These are phyloP conservation scores for Talaromyces sp. DNA, from an alignment of 2,329 filamentous ascomycete genomes.

Conservation along the genomic window DNA sequence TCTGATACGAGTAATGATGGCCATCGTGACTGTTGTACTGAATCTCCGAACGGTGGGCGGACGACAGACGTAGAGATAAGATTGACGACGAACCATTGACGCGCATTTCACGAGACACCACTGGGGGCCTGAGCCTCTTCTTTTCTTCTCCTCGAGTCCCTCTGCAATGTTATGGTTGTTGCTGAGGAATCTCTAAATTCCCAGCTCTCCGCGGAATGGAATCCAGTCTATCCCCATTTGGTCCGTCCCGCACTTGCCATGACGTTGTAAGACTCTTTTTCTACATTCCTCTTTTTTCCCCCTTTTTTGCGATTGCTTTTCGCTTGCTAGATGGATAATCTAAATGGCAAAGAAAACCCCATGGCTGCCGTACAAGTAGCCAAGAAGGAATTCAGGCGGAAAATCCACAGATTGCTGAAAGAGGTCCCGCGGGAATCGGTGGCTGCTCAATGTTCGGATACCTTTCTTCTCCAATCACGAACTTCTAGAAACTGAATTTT, in stretches of 20 bases:
- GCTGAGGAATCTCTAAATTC: constrained; percentile 13
- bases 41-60: too few species aligned
- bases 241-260: constrained; percentile 6
- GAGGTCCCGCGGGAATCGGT: constrained; percentile 60
- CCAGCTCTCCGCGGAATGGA: constrained; percentile 14
- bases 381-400: constrained; percentile 70
- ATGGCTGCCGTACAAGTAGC: constrained; percentile 61
- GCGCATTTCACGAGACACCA: neutral
- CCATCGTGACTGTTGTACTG: constrained; percentile 8
- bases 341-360: neutral
- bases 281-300: neutral
- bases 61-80: neutral
- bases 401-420: constrained; percentile 65
- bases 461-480: neutral
- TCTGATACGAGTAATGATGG: constrained; percentile 27
- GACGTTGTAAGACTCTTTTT: neutral
- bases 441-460: constrained; percentile 63
- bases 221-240: constrained; percentile 16
- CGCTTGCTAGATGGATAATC: neutral
- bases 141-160: neutral
- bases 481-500: neutral
- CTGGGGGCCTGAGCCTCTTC: neutral
- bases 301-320: neutral
- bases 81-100: constrained; percentile 6
- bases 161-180: constrained; percentile 11